Base-by-base conservation (phyloP, 2,329 filamentous ascomycete genomes). In the Fusarium miscanthi region DNA sequence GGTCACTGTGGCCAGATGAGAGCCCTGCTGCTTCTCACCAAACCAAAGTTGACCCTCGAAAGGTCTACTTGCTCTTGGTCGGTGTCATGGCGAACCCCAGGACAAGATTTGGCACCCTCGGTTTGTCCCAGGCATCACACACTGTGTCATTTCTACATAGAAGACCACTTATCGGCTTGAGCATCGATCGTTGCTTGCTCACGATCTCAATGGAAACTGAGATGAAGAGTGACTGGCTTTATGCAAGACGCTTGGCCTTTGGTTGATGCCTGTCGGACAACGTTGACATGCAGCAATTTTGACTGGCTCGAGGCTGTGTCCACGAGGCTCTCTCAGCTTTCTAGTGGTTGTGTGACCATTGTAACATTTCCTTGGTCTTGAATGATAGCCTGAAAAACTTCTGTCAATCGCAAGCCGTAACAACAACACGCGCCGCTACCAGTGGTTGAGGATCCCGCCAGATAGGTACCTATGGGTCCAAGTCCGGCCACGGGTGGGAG, bases 331-430 rank as follows among this genome's bases (percentile, higher is more conserved):
- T 19, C 6, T 40, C 45, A 43, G 30, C 14, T 38, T 48, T 42
- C 45, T 60, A 33, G 40, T 40, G 37, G 21, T 35, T 37, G 53
- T 41, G 40, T 37, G 23, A 38, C 19, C 16, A 48, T 35, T 37
- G 38, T 51, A 43, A 52, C 66, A 42, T 41, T 48, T 35, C 23
- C 42, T 58, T 58, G 64, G 63, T 45, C 14, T 45, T 42, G 27
- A 40, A 53, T 67, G 27, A 45, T 46, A 66, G 59, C 65, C 43
- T 54, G 25, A 59, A 43, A 49, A 53, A 37, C 46, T 27, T 45
- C 74, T 72, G 59, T 77, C 72, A 77, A 77, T 77, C 56, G 64
- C n/a, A 63, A 66, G 30, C 59, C 52, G 54, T 57, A 48, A 52
- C 59, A 33, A 33, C 54, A 35, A 60, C 75, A 77, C 74, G 73